Evolutionary conservation across 495 filamentous ascomycete genomes (phyloP).

Genomic region (Penicillium herquei): DNA sequence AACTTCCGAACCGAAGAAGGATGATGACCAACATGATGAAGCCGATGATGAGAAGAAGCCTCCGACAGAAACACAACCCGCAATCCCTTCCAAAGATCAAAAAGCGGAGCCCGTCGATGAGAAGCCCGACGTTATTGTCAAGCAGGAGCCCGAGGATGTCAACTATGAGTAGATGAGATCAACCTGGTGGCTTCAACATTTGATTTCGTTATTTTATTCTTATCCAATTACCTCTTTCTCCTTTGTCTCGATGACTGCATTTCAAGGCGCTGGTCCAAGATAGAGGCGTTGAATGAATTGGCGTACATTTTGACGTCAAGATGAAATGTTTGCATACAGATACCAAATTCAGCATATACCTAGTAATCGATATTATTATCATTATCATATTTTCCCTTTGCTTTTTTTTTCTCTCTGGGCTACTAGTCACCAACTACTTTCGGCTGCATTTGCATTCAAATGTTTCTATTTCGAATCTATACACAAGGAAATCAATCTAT

Average conservation of each 20-base stretch:
- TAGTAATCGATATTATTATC: neutral
- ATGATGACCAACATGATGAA: neutral
- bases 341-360: neutral
- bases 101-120: neutral
- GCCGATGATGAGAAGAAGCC: neutral
- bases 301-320: neutral
- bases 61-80: neutral
- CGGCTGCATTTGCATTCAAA: neutral
- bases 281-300: neutral
- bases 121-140: neutral
- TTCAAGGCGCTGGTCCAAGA: neutral
- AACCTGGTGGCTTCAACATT: no score
- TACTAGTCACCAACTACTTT: neutral
- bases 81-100: neutral
- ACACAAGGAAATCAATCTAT: neutral
- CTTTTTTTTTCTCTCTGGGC: neutral
- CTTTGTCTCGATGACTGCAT: no score
- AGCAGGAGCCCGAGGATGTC: no score
- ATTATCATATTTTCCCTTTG: no score
- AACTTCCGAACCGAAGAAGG: slow-evolving; percentile 2
- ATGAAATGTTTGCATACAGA: neutral
- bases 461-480: neutral
- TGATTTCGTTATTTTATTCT: neutral
- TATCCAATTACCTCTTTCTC: neutral
- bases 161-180: no score